Evolutionary conservation across 352 stramenopile genomes (phyloP).

Genomic region (Globisporangium rhizosaccharum): DNA sequence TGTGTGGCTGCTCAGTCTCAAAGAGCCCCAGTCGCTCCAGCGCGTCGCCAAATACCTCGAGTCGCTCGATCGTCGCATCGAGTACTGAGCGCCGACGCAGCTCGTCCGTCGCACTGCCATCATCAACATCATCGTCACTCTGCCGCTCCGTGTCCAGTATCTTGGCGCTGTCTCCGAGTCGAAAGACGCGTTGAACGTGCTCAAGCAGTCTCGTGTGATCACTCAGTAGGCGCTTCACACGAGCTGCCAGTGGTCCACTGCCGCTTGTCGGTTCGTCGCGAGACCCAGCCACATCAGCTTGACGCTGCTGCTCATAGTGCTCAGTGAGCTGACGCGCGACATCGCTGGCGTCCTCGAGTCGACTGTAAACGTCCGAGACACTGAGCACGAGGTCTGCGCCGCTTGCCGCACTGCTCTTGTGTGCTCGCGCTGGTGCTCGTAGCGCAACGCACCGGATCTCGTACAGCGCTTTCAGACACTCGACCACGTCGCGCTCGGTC

Average conservation of each 20-base stretch:
- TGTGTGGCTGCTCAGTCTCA: not conserved
- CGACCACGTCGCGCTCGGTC: slow-evolving; percentile 30
- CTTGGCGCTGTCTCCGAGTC: not conserved
- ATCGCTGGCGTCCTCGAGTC: slow-evolving; percentile 22
- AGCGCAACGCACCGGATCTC: slow-evolving; percentile 21
- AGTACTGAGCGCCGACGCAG: not conserved
- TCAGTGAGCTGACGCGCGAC: slow-evolving; percentile 5
- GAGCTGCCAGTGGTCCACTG: not conserved
- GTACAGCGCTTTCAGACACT: slow-evolving; percentile 29
- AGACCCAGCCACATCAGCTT: not conserved
- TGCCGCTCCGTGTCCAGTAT: not conserved
- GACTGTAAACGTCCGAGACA: slow-evolving; percentile 18
- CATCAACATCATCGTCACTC: not conserved
- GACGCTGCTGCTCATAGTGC: not conserved
- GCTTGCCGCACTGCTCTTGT: not conserved
- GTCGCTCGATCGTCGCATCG: no score
- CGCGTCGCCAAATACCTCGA: not conserved
- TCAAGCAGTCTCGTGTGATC: not conserved
- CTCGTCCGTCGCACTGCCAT: not conserved
- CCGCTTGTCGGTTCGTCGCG: not conserved
- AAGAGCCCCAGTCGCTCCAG: slow-evolving; percentile 4
- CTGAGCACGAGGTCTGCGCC: slow-evolving; percentile 8
- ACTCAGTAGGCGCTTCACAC: not conserved
- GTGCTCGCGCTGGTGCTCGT: not conserved
- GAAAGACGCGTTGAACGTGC: not conserved